Evolutionary conservation across 2,329 filamentous ascomycete species (phyloP), one percentile per base, ranked within the genome.

Genomic region (Monosporascus sp.): DNA sequence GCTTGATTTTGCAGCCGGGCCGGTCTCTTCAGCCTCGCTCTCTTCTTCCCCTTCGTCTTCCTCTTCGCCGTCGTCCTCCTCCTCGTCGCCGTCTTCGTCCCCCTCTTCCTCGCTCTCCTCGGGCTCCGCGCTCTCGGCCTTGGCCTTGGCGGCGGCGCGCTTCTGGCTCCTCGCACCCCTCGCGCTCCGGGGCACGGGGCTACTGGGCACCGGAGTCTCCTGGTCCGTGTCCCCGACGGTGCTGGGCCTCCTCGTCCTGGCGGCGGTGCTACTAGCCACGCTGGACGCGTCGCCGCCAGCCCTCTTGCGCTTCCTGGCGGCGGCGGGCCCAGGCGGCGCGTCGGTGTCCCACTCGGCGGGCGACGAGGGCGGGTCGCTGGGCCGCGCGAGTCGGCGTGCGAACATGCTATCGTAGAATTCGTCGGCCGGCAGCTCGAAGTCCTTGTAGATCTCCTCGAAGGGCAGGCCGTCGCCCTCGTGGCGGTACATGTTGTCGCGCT

Each of bases 401-500:
- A 75, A 70, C 64, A 79, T 80, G 52, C 72, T 56, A 18, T 77
- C 74, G 55, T 74, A 70, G 63, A 74, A 81, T 1, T 77, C 71
- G 17, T 64, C 64, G 8, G 65, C 63, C 0, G 86, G 86, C 5
- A 90, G 75, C 28, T 79, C 76, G 60, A 91, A 91, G 26, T 87
- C 82, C 51, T 82, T 77, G 66, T 86, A 89, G 54, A 79, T 77
- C 24, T 85, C 79, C 51, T 80, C 76, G 20, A 80, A 77, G 35
- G 78, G 54, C 40, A 82, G 77, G 28, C 84, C 82, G 37, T 87
- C 83, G 35, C 73, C 72, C 43, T 77, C 73, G 56, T 79, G 78
- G 48, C 77, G 73, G 57, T 74, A 72, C 58, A 77, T 76, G 67
- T 86, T 80, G 68, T 90, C 93, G 63, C 91, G 85, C 67, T 96